Conservation (phyloP, 2,329 filamentous ascomycete genomes). For the Cladosporium austrohemisphaericum region DNA sequence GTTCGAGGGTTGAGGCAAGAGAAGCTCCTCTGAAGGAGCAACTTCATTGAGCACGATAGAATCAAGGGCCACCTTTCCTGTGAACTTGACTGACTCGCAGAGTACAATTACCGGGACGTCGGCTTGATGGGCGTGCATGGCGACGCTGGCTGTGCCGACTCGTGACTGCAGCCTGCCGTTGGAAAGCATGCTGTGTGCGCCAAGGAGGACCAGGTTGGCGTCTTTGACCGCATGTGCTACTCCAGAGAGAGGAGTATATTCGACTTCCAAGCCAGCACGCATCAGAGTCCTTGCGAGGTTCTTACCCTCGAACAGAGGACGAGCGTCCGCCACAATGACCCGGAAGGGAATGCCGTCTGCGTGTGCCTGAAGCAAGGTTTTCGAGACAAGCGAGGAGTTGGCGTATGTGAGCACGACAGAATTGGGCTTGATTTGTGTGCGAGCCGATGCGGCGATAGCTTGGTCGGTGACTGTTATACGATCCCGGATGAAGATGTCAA, state of each 20-base stretch:
- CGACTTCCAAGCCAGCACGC: conserved; percentile 67
- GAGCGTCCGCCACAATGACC: conserved; percentile 78
- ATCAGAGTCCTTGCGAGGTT: conserved; percentile 68
- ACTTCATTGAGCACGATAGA: conserved; percentile 94
- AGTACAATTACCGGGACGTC: conserved; percentile 81
- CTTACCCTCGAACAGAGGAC: conserved; percentile 66
- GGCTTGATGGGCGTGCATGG: conserved; percentile 72
- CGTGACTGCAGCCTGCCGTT: conserved; percentile 89
- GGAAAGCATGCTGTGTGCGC: conserved; percentile 90
- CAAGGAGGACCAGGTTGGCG: conserved; percentile 72
- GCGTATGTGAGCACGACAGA: conserved; percentile 85
- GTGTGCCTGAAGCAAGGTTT: conserved; percentile 71
- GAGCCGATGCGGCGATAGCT: conserved; percentile 74
- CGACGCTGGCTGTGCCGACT: conserved; percentile 80
- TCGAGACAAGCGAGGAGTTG: conserved; percentile 80
- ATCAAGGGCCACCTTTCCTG: conserved; percentile 82
- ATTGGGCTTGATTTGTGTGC: conserved; percentile 70
- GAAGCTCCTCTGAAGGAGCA: conserved; percentile 66
- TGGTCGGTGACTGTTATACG: conserved; percentile 83
- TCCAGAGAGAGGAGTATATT: conserved; percentile 77
- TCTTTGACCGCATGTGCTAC: conserved; percentile 69
- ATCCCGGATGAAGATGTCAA: conserved; percentile 87
- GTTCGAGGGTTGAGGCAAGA: conserved; percentile 23
- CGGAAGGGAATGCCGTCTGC: conserved; percentile 69
- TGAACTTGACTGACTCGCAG: conserved; percentile 94